Evolutionary conservation across 495 filamentous ascomycete genomes (phyloP).

Genomic region (Neurospora sp.): DNA sequence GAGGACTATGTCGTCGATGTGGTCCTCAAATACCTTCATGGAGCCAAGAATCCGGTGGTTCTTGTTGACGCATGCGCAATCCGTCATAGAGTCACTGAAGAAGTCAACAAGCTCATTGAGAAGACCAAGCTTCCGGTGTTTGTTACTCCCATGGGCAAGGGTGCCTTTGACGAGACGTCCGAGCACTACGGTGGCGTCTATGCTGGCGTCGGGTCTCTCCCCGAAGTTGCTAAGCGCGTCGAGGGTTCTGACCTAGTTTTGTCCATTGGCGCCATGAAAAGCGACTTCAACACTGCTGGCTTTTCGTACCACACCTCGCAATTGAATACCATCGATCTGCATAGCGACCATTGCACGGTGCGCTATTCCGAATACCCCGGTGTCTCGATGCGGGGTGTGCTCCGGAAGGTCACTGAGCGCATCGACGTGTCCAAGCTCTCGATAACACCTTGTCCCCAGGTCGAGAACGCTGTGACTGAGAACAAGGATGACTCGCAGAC

Average conservation of each 20-base stretch:
- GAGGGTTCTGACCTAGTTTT: constrained; percentile 77
- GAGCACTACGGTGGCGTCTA: constrained; percentile 79
- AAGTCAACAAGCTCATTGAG: constrained; percentile 67
- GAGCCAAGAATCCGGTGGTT: constrained; percentile 67
- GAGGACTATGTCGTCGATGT: constrained; percentile 81
- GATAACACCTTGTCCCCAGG: constrained; percentile 29
- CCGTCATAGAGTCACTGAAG: constrained; percentile 64
- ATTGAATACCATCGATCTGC: constrained; percentile 79
- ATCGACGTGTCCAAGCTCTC: constrained; percentile 49
- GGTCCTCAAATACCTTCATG: constrained; percentile 65
- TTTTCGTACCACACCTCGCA: constrained; percentile 79
- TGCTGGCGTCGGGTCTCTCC: constrained; percentile 65
- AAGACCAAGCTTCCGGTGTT: constrained; percentile 73
- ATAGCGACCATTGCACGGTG: constrained; percentile 65
- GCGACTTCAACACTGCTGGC: constrained; percentile 85
- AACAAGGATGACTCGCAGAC: constrained; percentile 36
- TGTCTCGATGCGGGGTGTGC: constrained; percentile 77
- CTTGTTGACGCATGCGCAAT: constrained; percentile 88
- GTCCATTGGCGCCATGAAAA: constrained; percentile 69
- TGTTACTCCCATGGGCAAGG: constrained; percentile 87
- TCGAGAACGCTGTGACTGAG: constrained; percentile 49
- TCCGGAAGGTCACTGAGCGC: constrained; percentile 58
- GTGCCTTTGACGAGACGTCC: constrained; percentile 69
- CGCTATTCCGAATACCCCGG: constrained; percentile 77
- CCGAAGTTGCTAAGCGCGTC: constrained; percentile 60